phyloP scores from a whole-genome alignment of 108 stramenopile genomes.

The Skeletonema grethae region DNA sequence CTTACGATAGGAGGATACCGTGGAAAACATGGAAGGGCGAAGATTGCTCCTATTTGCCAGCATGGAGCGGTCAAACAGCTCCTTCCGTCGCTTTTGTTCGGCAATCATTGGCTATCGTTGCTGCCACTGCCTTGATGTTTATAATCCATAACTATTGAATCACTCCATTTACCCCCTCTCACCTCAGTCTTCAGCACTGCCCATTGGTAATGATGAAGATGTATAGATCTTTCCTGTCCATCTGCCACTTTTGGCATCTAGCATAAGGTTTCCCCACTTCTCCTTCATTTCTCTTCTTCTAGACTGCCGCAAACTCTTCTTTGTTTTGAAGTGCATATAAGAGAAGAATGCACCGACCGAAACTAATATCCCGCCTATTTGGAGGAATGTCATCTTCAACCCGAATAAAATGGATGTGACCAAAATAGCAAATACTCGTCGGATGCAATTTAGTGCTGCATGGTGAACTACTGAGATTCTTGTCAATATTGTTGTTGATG shows the following conservation, averaged over 20 bases:
- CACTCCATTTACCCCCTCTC: neutral
- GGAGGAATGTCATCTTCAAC: slow-evolving; percentile 52
- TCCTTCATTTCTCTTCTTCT: slow-evolving; percentile 29
- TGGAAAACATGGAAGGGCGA: slow-evolving; percentile 54
- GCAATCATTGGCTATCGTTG: neutral
- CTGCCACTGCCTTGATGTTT: neutral
- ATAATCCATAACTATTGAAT: neutral
- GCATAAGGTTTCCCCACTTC: slow-evolving; percentile 29
- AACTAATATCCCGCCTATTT: slow-evolving; percentile 56
- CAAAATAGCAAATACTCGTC: slow-evolving; percentile 80
- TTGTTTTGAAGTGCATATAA: slow-evolving; percentile 52
- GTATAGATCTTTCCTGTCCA: slow-evolving; percentile 3
- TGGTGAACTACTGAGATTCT: slow-evolving; percentile 81
- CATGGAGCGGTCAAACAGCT: slow-evolving; percentile 3
- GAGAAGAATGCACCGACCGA: slow-evolving; percentile 64
- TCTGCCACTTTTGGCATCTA: slow-evolving; percentile 4
- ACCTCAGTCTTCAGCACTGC: neutral
- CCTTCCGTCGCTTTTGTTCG: too few species aligned
- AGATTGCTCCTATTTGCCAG: slow-evolving; percentile 41
- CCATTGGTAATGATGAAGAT: neutral
- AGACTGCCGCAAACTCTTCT: slow-evolving; percentile 21
- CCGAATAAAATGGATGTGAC: slow-evolving; percentile 74
- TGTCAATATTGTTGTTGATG: slow-evolving; percentile 69
- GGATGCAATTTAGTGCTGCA: slow-evolving; percentile 83
- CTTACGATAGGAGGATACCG: slow-evolving; percentile 66